These are phyloP conservation scores for Floccularia luteovirens DNA, from an alignment of 768 basidiomycete species.

Conservation along the genomic window DNA sequence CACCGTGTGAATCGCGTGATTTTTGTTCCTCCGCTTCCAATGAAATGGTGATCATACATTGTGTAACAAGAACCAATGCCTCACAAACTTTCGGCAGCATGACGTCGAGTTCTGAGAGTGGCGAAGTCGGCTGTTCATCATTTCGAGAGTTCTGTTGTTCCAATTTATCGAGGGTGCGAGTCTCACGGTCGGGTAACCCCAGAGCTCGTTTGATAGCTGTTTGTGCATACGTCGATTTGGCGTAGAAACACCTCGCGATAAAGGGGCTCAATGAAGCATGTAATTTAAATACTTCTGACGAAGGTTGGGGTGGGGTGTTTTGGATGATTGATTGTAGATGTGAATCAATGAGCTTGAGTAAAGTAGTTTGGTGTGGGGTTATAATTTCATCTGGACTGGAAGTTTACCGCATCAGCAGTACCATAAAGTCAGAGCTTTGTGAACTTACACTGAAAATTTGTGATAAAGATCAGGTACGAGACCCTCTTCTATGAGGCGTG, in stretches of 20 bases:
- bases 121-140: background rate
- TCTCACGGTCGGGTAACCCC: constrained; percentile 10
- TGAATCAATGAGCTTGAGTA: constrained; percentile 84
- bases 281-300: constrained; percentile 22
- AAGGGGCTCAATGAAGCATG: constrained; percentile 45
- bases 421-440: background rate
- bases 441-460: constrained; percentile 56
- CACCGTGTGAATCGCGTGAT: constrained; percentile 11
- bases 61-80: constrained; percentile 69
- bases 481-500: constrained; percentile 52
- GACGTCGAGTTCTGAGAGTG: constrained; percentile 44
- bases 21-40: constrained; percentile 40
- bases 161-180: constrained; percentile 5
- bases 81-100: constrained; percentile 76
- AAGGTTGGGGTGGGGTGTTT: constrained; percentile 18
- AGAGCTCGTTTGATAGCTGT: constrained; percentile 42
- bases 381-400: constrained; percentile 62
- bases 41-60: constrained; percentile 63
- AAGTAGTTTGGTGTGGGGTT: constrained; percentile 78
- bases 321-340: constrained; percentile 56
- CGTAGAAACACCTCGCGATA: constrained; percentile 53
- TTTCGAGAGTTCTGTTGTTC: constrained; percentile 3
- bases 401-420: constrained; percentile 1
- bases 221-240: constrained; percentile 52
- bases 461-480: constrained; percentile 53